Evolutionary conservation across 768 basidiomycete genomes (phyloP), one percentile per base, ranked within the genome.

Genomic region (Obba rivulosa): DNA sequence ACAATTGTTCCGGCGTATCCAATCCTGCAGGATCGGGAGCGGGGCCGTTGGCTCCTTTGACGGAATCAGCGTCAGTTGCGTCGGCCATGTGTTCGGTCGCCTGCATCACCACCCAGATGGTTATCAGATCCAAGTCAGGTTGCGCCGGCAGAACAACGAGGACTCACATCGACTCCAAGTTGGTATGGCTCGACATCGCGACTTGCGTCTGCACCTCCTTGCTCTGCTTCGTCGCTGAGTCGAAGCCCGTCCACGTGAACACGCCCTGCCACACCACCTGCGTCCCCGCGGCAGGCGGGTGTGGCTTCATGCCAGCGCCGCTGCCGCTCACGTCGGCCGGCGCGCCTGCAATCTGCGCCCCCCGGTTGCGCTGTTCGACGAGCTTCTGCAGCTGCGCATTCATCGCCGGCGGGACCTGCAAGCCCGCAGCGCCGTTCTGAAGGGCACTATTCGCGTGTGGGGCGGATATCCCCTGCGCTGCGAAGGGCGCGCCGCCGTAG

Each of bases 41-140:
- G 78, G 54, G 10, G 77, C 70, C 0, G 70, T 60, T 3, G 66
- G 70, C 36, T 75, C 71, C 36, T 64, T 64, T 20, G 73, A 67
- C 7, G 74, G 65, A 14, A 62, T 64, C 7, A 83, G 61, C 1
- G 61, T 55, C 53, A 85, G 53, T 3, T 57, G 55, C 8, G 53
- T 46, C 1, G 84, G 83, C 83, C 82, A 85, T 0, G 69, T 74
- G 2, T 77, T 69, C 7, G 71, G 52, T 39, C 63, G 76, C 45
- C 84, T 86, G 56, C 7, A 31, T 8, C 14, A 41, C 21, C 9
- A 41, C 9, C 39, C n/a, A n/a, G n/a, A n/a, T n/a, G n/a, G n/a
- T n/a, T n/a, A n/a, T n/a, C n/a, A n/a, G 28, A 13, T 31, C 28
- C 28, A 31, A 7, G 28, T 31, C 13, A 31, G 28, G 7, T 13